Percentiles rank a stretch among this genome's conserved stretches.
These are phyloP conservation scores for Schizosaccharomyces osmophilus DNA, from an alignment of 805 yeast genomes.

Conservation along the genomic window DNA sequence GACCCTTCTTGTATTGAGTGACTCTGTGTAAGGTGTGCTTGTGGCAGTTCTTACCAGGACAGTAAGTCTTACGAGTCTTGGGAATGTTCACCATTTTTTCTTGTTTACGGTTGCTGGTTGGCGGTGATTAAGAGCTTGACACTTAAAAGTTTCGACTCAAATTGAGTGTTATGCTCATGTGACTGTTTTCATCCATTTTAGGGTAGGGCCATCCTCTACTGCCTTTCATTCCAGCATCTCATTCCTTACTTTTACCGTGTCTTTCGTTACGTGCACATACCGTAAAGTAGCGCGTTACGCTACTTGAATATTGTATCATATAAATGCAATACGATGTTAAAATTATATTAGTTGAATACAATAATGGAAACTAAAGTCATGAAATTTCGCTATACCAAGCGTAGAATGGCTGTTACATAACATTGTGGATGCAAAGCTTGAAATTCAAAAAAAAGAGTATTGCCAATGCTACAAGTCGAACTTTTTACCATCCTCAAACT, in stretches of 20 bases:
- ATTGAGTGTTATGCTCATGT: neutral
- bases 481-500: too few species aligned
- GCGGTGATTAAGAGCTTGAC: neutral
- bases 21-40: slow-evolving; percentile 99
- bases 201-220: neutral
- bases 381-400: too few species aligned
- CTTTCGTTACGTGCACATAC: too few species aligned
- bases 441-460: too few species aligned
- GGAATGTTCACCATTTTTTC: slow-evolving; percentile 73
- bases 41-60: slow-evolving; percentile 97
- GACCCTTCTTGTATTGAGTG: slow-evolving; percentile 99
- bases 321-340: too few species aligned
- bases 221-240: neutral
- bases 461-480: too few species aligned
- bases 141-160: neutral
- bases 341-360: too few species aligned
- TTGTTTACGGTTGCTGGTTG: neutral
- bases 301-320: too few species aligned
- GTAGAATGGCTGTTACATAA: too few species aligned
- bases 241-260: neutral
- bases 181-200: neutral
- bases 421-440: too few species aligned
- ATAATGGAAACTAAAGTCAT: too few species aligned
- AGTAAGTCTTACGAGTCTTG: slow-evolving; percentile 99
- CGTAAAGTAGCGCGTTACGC: too few species aligned